Conservation (phyloP, 768 basidiomycete species). For the Termitomyces sp. region DNA sequence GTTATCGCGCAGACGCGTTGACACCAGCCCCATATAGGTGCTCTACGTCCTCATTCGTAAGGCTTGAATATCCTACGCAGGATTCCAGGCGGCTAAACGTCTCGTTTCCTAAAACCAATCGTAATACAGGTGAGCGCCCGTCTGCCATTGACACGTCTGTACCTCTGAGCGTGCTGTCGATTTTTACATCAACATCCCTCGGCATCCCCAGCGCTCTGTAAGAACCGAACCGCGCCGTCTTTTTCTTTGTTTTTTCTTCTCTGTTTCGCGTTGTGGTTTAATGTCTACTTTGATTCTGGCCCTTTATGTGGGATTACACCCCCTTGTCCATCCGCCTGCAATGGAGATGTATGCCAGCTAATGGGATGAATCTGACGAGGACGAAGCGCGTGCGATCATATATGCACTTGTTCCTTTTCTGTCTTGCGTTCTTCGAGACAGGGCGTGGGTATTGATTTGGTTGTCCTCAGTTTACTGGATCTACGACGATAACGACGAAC, state of each 20-base stretch:
- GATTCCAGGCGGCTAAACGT: neutral
- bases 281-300: neutral
- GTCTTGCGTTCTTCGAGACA: neutral
- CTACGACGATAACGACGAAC: neutral
- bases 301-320: neutral
- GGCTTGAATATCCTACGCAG: neutral
- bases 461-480: neutral
- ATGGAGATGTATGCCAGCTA: neutral
- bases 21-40: constrained; percentile 16
- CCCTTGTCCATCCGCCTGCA: neutral
- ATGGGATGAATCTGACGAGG: neutral
- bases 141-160: neutral
- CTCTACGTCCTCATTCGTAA: neutral
- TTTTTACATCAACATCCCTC: neutral
- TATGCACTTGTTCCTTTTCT: neutral
- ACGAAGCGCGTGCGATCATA: neutral
- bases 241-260: too few relatives aligned
- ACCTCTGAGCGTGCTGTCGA: neutral
- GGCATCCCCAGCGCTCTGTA: neutral
- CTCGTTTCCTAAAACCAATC: neutral
- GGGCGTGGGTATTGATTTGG: neutral
- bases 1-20: constrained; percentile 13
- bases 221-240: neutral
- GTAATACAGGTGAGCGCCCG: constrained; percentile 10
- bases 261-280: neutral